phyloP scores from a whole-genome alignment of 1,284 basidiomycete genomes.

The Cryptococcus sp. region DNA sequence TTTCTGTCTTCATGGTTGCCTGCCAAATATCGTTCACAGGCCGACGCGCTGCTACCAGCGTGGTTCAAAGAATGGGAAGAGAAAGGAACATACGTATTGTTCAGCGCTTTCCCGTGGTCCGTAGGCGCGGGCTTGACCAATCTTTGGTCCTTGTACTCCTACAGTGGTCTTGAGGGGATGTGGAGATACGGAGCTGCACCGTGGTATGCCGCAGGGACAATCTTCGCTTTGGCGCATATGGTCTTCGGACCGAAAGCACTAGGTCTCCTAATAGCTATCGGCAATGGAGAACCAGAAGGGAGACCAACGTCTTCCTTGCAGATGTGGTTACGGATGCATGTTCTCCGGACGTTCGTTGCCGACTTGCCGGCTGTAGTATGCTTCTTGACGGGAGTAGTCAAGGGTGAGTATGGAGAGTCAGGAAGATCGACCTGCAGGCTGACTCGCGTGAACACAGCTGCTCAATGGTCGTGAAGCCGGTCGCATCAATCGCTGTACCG shows the following conservation, averaged over 20 bases:
- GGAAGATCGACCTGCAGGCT: background rate
- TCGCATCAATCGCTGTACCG: too few species aligned
- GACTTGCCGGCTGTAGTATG: conserved; percentile 10
- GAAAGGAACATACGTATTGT: background rate
- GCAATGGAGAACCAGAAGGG: conserved; percentile 6
- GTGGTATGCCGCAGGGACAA: conserved; percentile 2
- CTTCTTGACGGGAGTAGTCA: conserved; percentile 4
- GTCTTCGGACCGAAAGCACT: conserved; percentile 9
- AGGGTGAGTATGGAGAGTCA: background rate
- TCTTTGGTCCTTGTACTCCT: background rate
- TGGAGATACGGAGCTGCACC: background rate
- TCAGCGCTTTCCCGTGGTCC: conserved; percentile 5
- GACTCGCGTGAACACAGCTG: too few species aligned
- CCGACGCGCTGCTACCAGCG: background rate
- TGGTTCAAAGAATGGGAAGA: conserved; percentile 9
- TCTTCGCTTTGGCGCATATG: conserved; percentile 7
- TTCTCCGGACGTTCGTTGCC: conserved; percentile 4
- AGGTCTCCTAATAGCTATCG: background rate
- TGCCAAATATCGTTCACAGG: background rate
- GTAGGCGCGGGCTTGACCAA: conserved; percentile 5
- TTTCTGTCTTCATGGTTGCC: conserved; percentile 7
- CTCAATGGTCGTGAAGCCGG: too few species aligned
- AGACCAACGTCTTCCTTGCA: background rate
- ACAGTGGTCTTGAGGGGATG: too few species aligned
- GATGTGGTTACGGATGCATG: conserved; percentile 10